Evolutionary conservation across 805 yeast species (phyloP).

Genomic region (Saturnispora saitoi): DNA sequence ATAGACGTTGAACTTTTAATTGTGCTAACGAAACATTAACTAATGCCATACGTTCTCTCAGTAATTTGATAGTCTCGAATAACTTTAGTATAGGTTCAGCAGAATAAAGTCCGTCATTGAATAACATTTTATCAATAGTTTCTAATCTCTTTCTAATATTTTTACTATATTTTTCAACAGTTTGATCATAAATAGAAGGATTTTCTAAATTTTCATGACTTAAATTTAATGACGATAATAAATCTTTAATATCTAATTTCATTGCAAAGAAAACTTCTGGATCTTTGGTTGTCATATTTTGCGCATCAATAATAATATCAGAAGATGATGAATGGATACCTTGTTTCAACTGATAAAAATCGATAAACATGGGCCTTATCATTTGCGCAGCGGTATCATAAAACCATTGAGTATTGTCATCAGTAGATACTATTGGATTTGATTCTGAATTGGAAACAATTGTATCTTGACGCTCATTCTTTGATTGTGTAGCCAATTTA

Average conservation of each 20-base stretch:
- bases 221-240: slow-evolving; percentile 21
- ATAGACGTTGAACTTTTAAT: slow-evolving; percentile 62
- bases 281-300: slow-evolving; percentile 59
- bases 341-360: slow-evolving; percentile 69
- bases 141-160: slow-evolving; percentile 39
- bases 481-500: slow-evolving; percentile 17
- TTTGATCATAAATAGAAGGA: slow-evolving; percentile 19
- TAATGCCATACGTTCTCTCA: slow-evolving; percentile 29
- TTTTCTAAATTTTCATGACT: slow-evolving; percentile 26
- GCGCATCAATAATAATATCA: slow-evolving; percentile 57
- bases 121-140: slow-evolving; percentile 23
- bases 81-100: slow-evolving; percentile 27
- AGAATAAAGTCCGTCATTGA: slow-evolving; percentile 30
- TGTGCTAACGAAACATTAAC: slow-evolving; percentile 40
- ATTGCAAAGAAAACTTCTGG: slow-evolving; percentile 53
- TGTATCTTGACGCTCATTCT: slow-evolving; percentile 15
- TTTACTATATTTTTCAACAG: slow-evolving; percentile 39
- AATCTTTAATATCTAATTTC: slow-evolving; percentile 44
- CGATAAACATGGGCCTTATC: slow-evolving; percentile 45
- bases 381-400: slow-evolving; percentile 28
- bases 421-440: neutral
- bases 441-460: slow-evolving; percentile 5
- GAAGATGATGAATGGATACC: slow-evolving; percentile 53
- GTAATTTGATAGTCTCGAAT: slow-evolving; percentile 31
- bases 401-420: slow-evolving; percentile 18